Base-by-base conservation (phyloP, 2,329 filamentous ascomycete species). In the Neofusicoccum umdonicola region DNA sequence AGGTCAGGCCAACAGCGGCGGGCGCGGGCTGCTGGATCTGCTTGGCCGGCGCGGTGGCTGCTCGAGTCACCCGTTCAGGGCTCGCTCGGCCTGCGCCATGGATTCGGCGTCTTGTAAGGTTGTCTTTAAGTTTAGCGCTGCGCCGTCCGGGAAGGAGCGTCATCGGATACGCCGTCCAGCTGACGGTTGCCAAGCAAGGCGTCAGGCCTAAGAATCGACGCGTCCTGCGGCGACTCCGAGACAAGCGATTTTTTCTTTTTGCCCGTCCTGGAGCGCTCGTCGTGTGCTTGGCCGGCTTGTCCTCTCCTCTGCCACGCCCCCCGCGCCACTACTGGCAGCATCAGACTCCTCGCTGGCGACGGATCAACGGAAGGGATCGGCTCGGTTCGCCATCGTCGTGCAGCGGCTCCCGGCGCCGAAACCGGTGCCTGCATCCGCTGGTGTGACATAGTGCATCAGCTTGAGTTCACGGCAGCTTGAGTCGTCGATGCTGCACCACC, bases 81-180 rank as follows among this genome's bases (percentile, higher is more conserved):
- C 54, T 22, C 22, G 22, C 22, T 22, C 54, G 54, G 54, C 19
- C 56, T 47, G 42, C 11, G 11, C 27, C 56, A 47, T 60, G 56
- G 56, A 48, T 47, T 8, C 31, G n/a, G 31, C 31, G 41, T 47
- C 56, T 58, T 47, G 41, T 60, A 39, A 37, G 42, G 56, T 60
- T 34, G 42, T n/a, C 56, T 60, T 60, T 45, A 47, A 48, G 56
- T 60, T 60, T 60, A 60, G 56, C 56, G 56, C 31, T 58, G 39
- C 54, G 54, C 56, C 42, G 56, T 37, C 42, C 39, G 56, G 42
- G 27, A n/a, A 34, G 42, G 42, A 45, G 42, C 56, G n/a, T 60
- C 56, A 47, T 60, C 56, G 31, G 56, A 60, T 47, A 45, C 56
- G 41, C 41, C 56, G 56, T 58, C 56, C 56, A 58, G 56, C 41